These are phyloP conservation scores for Zoysia pacifica DNA, from an alignment of 176 grass and related monocot genomes.

Conservation along the genomic window DNA sequence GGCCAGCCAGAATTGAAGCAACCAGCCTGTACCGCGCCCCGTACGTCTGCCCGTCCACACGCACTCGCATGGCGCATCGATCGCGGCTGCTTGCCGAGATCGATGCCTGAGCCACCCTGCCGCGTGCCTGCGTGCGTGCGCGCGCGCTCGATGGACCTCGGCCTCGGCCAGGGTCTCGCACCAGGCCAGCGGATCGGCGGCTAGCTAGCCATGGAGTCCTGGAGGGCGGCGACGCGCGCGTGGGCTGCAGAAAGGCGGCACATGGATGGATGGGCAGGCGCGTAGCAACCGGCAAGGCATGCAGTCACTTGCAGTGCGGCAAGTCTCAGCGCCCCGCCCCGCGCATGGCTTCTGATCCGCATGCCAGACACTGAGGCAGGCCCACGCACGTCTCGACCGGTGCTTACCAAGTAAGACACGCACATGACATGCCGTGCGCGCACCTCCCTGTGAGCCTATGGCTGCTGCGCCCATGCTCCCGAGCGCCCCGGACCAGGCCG, in stretches of 20 bases:
- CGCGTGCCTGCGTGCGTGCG: not conserved
- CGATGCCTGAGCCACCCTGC: not conserved
- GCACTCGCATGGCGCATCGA: not conserved
- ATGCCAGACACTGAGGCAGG: not conserved
- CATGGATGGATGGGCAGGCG: not conserved
- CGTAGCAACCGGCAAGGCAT: not conserved
- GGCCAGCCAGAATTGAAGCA: conserved; percentile 11
- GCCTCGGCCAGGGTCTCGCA: not conserved
- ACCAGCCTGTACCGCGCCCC: not conserved
- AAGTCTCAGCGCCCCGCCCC: not conserved
- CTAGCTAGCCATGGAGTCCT: not conserved
- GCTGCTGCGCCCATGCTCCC: not conserved
- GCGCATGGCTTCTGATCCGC: conserved; percentile 31
- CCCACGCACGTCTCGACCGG: conserved; percentile 16
- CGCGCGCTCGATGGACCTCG: not conserved
- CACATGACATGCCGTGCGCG: conserved; percentile 32
- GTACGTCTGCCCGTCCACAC: not conserved
- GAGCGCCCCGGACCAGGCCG: conserved; percentile 8
- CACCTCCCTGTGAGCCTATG: not conserved
- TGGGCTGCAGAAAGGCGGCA: not conserved
- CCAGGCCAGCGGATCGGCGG: not conserved
- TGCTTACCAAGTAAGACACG: conserved; percentile 17
- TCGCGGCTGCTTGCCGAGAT: not conserved
- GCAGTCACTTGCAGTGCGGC: not conserved
- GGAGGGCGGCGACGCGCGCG: not conserved